Evolutionary conservation across 2,329 filamentous ascomycete species (phyloP).

Genomic region (Teratosphaeria epicoccoides): DNA sequence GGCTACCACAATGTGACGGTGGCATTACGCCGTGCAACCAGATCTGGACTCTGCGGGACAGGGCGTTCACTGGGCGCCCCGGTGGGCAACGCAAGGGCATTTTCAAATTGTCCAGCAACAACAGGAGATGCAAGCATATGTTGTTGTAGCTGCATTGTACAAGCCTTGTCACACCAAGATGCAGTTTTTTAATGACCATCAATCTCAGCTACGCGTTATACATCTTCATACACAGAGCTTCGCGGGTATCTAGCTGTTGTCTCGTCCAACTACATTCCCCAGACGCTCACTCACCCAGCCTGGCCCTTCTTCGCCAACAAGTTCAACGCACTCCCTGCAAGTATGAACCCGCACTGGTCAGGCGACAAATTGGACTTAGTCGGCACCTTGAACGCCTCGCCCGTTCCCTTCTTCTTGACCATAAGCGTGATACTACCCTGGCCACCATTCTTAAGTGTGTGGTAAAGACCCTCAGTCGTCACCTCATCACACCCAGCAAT

Average conservation of each 20-base stretch:
- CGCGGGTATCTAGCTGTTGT: constrained; percentile 1
- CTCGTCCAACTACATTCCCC: not conserved
- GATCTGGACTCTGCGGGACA: not conserved
- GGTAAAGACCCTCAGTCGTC: constrained; percentile 68
- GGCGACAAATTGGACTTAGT: constrained; percentile 81
- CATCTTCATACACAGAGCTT: not conserved
- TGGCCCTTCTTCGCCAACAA: constrained; percentile 57
- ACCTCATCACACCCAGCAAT: constrained; percentile 78
- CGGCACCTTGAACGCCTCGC: constrained; percentile 54
- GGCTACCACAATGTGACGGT: not conserved
- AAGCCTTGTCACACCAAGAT: no score
- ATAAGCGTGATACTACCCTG: constrained; percentile 62
- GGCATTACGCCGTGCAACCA: not conserved
- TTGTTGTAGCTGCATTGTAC: no score
- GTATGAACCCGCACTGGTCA: constrained; percentile 84
- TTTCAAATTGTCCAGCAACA: no score
- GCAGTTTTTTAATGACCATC: no score
- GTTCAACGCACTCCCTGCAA: constrained; percentile 90
- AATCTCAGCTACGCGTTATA: not conserved
- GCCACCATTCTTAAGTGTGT: constrained; percentile 70
- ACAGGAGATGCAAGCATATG: no score
- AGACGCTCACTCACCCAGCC: not conserved
- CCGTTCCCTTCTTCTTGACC: constrained; percentile 40
- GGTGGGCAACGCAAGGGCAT: no score
- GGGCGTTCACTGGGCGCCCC: no score